phyloP scores from a whole-genome alignment of 2,329 filamentous ascomycete genomes.

The Pseudocercospora vitis region DNA sequence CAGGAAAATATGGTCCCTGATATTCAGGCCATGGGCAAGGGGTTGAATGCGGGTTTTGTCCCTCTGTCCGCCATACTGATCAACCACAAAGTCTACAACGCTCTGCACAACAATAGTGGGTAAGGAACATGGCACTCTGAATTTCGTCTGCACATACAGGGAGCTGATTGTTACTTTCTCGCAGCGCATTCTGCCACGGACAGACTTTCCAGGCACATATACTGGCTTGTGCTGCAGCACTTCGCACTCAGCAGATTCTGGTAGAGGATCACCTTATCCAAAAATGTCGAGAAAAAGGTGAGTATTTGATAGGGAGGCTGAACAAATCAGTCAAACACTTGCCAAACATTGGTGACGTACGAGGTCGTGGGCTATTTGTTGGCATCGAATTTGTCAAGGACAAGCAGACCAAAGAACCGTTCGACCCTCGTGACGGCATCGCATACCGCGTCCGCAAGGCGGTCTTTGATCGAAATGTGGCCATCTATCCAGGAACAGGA shows the following conservation, averaged over 20 bases:
- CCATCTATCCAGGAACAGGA: slow-evolving; percentile 7
- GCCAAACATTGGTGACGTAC: slow-evolving; percentile 58
- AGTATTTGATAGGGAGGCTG: slow-evolving; percentile 45
- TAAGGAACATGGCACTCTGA: too few relatives aligned
- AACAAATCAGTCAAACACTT: slow-evolving; percentile 45
- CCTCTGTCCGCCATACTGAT: slow-evolving; percentile 60
- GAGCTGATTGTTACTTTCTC: too few relatives aligned
- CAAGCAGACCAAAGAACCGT: background rate
- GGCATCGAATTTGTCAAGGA: slow-evolving; percentile 27
- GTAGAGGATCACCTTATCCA: slow-evolving; percentile 55
- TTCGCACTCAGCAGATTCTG: slow-evolving; percentile 61
- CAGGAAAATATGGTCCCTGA: slow-evolving; percentile 54
- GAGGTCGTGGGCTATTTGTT: slow-evolving; percentile 58
- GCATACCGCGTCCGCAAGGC: background rate
- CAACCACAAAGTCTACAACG: slow-evolving; percentile 47
- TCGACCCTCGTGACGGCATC: background rate
- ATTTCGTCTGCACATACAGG: too few relatives aligned
- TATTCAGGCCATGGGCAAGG: slow-evolving; percentile 62
- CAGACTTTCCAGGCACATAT: slow-evolving; percentile 63
- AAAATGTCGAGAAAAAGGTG: slow-evolving; percentile 56
- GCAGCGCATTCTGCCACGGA: slow-evolving; percentile 58
- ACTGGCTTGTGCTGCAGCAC: slow-evolving; percentile 57
- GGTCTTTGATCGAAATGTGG: too few relatives aligned
- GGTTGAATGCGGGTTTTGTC: slow-evolving; percentile 60
- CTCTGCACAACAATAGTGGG: slow-evolving; percentile 41